A percentile compares a stretch with the other conserved stretches of the same genome.
phyloP scores from a whole-genome alignment of 805 yeast species.

The Maudiozyma bulderi region DNA sequence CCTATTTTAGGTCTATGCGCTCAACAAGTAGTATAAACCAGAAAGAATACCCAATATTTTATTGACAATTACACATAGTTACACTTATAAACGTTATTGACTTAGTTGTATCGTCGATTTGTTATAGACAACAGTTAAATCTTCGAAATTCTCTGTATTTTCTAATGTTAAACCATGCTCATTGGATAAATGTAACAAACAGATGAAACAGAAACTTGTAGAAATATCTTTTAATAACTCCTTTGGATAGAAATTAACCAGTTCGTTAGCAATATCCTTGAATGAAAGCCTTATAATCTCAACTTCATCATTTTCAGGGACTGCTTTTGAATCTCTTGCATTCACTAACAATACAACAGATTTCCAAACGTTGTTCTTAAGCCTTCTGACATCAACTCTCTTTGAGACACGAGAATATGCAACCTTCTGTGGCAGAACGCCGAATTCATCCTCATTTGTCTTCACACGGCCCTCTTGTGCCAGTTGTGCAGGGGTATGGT shows the following conservation, averaged over 20 bases:
- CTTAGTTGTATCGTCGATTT: neutral
- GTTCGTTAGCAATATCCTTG: constrained; percentile 39
- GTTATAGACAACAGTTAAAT: constrained; percentile 15
- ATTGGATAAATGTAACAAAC: constrained; percentile 76
- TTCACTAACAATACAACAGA: constrained; percentile 29
- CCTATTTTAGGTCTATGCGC: too few relatives aligned
- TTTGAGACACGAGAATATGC: constrained; percentile 66
- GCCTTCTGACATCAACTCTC: constrained; percentile 60
- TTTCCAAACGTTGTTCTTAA: constrained; percentile 72
- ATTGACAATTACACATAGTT: neutral
- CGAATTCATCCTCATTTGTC: neutral
- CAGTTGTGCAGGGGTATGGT: constrained; percentile 20
- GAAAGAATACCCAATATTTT: too few relatives aligned
- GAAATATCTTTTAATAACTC: constrained; percentile 59
- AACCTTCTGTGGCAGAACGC: constrained; percentile 24
- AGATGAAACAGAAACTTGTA: constrained; percentile 78
- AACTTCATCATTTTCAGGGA: constrained; percentile 7
- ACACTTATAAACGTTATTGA: neutral
- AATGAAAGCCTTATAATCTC: constrained; percentile 20
- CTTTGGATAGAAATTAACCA: constrained; percentile 43
- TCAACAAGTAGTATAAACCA: too few relatives aligned
- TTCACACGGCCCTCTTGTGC: constrained; percentile 6
- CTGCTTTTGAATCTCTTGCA: constrained; percentile 12
- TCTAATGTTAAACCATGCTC: constrained; percentile 63
- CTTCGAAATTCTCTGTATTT: constrained; percentile 33